These are phyloP conservation scores for Intubia oerlemansii DNA, from an alignment of 2,329 filamentous ascomycete genomes.

Conservation along the genomic window DNA sequence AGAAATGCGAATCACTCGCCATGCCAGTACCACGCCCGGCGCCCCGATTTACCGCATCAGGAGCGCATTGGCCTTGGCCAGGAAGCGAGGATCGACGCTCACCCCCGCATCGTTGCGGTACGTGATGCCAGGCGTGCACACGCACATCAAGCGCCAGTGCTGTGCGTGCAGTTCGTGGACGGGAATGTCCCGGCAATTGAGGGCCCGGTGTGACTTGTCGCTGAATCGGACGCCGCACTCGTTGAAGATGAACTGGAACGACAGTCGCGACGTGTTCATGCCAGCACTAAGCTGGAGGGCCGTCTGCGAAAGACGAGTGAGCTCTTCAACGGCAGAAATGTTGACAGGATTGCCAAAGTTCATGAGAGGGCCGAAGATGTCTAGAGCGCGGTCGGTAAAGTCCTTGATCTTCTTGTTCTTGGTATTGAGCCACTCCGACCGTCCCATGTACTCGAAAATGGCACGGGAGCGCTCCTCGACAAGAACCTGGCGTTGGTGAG, in stretches of 20 bases:
- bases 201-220: constrained; percentile 22
- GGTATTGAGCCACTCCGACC: constrained; percentile 11
- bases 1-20: too few relatives aligned
- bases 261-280: constrained; percentile 19
- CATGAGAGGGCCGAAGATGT: constrained; percentile 21
- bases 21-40: background rate
- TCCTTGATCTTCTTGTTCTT: constrained; percentile 9
- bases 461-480: constrained; percentile 15
- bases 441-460: constrained; percentile 13
- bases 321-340: constrained; percentile 18
- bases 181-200: constrained; percentile 23
- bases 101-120: constrained; percentile 27
- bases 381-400: constrained; percentile 11
- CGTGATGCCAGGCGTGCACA: constrained; percentile 31
- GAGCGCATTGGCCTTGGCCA: constrained; percentile 24
- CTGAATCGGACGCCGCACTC: constrained; percentile 27
- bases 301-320: constrained; percentile 18
- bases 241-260: constrained; percentile 20
- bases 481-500: constrained; percentile 15
- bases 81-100: constrained; percentile 21
- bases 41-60: constrained; percentile 22
- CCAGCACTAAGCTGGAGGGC: constrained; percentile 24
- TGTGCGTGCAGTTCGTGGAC: constrained; percentile 27
- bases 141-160: constrained; percentile 30
- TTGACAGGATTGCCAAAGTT: constrained; percentile 16